Conservation (phyloP, 2,329 filamentous ascomycete species). For the Pseudofabraea citricarpa region DNA sequence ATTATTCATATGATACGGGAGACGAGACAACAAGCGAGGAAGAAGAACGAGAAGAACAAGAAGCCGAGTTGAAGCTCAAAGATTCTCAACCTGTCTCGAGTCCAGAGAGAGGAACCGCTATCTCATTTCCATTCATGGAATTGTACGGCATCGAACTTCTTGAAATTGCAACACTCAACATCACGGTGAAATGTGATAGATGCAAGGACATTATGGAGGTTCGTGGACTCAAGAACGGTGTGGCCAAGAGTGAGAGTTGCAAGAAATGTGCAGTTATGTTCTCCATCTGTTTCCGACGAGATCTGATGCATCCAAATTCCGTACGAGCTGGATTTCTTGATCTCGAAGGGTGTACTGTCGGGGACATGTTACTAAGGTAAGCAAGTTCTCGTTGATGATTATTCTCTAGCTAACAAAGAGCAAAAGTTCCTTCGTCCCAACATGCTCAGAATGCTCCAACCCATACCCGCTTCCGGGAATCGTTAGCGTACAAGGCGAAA, state of each 20-base stretch:
- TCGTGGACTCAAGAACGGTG: constrained; percentile 55
- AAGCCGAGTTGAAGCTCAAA: constrained; percentile 28
- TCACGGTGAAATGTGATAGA: constrained; percentile 72
- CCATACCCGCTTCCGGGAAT: constrained; percentile 57
- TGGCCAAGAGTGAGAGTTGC: constrained; percentile 48
- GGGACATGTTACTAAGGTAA: constrained; percentile 70
- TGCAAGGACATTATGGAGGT: constrained; percentile 73
- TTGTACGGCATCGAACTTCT: constrained; percentile 74
- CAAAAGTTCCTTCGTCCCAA: constrained; percentile 72
- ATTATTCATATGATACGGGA: constrained; percentile 39
- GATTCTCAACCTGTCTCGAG: constrained; percentile 26
- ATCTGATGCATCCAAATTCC: constrained; percentile 69
- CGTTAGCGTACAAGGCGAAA: constrained; percentile 68
- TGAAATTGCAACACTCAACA: constrained; percentile 59
- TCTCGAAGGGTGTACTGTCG: constrained; percentile 66
- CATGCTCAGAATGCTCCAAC: constrained; percentile 72
- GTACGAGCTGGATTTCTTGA: constrained; percentile 76
- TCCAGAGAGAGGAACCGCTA: constrained; percentile 65
- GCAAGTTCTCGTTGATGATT: constrained; percentile 10
- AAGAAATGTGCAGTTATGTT: constrained; percentile 53
- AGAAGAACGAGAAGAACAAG: constrained; percentile 43
- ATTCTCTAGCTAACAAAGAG: constrained; percentile 1
- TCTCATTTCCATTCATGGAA: constrained; percentile 75
- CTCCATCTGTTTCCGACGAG: constrained; percentile 53
- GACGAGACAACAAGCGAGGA: constrained; percentile 31